Base-by-base conservation (phyloP, 2,329 filamentous ascomycete species). In the Hypoxylon sp. region DNA sequence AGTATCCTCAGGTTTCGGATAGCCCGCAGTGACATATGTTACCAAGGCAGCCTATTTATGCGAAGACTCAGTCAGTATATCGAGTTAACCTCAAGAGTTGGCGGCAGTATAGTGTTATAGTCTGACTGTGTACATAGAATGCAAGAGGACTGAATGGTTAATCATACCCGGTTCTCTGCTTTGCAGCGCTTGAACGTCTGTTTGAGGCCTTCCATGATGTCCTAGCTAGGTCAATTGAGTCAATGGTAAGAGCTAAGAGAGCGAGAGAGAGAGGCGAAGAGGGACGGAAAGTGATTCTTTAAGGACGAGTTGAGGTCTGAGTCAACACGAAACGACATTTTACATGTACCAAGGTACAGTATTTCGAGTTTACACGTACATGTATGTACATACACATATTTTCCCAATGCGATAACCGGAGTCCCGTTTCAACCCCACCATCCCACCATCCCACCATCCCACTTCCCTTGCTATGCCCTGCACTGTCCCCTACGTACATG, bases 1-100 rank as follows among this genome's bases (percentile, higher is more conserved):
- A 0, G 94, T 96, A 75, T 92, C 90, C 73, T 91, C 88, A n/a
- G 90, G 85, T 34, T 88, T 92, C 14, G 96, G 96, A 78, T 90
- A 99, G 60, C 96, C 96, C 63, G 95, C 94, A 25, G 96, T 99
- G 77, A 97, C 93, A 85, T 99, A 99, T 27, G 94, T 94, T 70
- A 99, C 93, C 67, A 99, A 86, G 53, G 96, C 95, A 71, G 92
- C 84, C 87, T 96, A 78, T 70, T 43, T 2, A 27, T 48, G 4
- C 8, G 23, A n/a, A 57, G 32, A 19, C 21, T 54, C 23, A 51
- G 48, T 62, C n/a, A 50, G 46, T 11, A 23, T 16, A 34, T 21
- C 0, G 27, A 25, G 12, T 46, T 34, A n/a, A 29, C 16, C 3
- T 37, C 12, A 16, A 14, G 21, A 50, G 27, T 54, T 16, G 23